Evolutionary conservation across 1,139 yeast species (phyloP).

Genomic region (Yamadazyma triangularis): DNA sequence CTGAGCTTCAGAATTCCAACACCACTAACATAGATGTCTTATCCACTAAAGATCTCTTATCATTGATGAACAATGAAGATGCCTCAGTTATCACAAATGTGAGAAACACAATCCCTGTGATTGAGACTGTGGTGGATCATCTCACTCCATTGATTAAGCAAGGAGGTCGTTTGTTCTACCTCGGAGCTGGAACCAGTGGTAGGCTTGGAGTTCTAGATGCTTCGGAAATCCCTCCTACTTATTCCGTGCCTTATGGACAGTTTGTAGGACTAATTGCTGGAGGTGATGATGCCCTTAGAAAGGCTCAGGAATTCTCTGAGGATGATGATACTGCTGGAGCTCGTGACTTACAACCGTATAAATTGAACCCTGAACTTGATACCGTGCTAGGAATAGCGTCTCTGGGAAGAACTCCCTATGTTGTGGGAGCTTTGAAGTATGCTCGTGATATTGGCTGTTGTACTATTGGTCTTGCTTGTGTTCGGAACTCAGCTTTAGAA

Average conservation of each 20-base stretch:
- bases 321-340: conserved; percentile 10
- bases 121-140: conserved; percentile 17
- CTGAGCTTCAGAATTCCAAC: conserved; percentile 5
- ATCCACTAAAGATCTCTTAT: conserved; percentile 10
- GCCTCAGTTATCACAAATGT: conserved; percentile 13
- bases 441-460: conserved; percentile 4
- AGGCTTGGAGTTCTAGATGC: conserved; percentile 19
- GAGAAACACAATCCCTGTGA: conserved; percentile 7
- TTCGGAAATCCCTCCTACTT: conserved; percentile 25
- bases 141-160: conserved; percentile 15
- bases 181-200: conserved; percentile 27
- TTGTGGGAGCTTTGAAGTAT: conserved; percentile 6
- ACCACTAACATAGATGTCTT: conserved; percentile 4
- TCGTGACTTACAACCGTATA: conserved; percentile 5
- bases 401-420: conserved; percentile 9
- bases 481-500: conserved; percentile 4
- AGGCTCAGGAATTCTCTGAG: conserved; percentile 22
- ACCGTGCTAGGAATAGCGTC: conserved; percentile 8
- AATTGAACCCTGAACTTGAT: conserved; percentile 5
- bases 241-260: conserved; percentile 18
- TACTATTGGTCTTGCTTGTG: conserved; percentile 8
- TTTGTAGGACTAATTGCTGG: conserved; percentile 24
- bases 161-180: conserved; percentile 20
- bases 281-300: conserved; percentile 20
- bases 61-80: conserved; percentile 18